Evolutionary conservation across 2,329 filamentous ascomycete genomes (phyloP).

Genomic region (Verticillium zaregamsianum): DNA sequence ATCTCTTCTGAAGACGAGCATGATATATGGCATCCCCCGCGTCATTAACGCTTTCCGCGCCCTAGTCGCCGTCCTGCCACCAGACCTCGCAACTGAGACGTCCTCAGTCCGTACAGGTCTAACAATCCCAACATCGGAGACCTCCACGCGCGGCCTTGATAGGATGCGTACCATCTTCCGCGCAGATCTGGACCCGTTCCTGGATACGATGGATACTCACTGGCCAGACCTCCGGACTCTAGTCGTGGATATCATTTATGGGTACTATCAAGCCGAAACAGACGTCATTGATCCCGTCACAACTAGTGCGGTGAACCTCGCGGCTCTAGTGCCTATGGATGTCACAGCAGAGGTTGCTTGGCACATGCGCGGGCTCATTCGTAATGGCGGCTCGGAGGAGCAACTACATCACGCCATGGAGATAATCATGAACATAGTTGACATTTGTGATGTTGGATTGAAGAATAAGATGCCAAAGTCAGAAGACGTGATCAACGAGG

Average conservation of each 20-base stretch:
- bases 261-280: slow-evolving; percentile 20
- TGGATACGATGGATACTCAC: slow-evolving; percentile 17
- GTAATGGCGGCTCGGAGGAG: slow-evolving; percentile 16
- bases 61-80: slow-evolving; percentile 14
- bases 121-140: slow-evolving; percentile 7
- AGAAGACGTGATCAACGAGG: slow-evolving; percentile 15
- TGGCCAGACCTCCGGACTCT: slow-evolving; percentile 20
- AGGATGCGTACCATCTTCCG: slow-evolving; percentile 22
- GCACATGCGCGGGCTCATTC: slow-evolving; percentile 20
- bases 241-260: slow-evolving; percentile 19
- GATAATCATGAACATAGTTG: slow-evolving; percentile 8
- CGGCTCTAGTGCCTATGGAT: slow-evolving; percentile 20
- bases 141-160: slow-evolving; percentile 14
- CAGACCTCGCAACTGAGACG: slow-evolving; percentile 14
- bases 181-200: slow-evolving; percentile 19
- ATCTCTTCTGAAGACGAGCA: slow-evolving; percentile 17
- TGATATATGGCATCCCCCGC: slow-evolving; percentile 21
- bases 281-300: slow-evolving; percentile 16
- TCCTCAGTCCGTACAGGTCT: slow-evolving; percentile 15
- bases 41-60: slow-evolving; percentile 20
- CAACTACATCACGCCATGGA: slow-evolving; percentile 11
- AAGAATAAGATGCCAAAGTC: slow-evolving; percentile 18
- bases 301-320: slow-evolving; percentile 19
- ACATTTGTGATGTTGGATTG: slow-evolving; percentile 13
- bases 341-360: slow-evolving; percentile 20